phyloP scores from a whole-genome alignment of 2,329 filamentous ascomycete species.

The Domatiomyces globalis region DNA sequence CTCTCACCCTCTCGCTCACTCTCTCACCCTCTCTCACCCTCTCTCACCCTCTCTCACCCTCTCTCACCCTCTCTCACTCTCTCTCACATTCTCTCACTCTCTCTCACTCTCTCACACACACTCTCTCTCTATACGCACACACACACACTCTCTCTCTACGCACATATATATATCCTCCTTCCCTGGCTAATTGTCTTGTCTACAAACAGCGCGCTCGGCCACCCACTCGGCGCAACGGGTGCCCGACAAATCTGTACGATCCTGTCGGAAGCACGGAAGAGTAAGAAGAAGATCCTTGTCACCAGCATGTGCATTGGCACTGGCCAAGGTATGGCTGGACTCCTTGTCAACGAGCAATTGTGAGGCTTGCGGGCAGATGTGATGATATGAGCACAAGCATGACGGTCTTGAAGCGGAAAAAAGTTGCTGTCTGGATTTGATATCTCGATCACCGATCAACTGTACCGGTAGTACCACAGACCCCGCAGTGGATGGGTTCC shows the following conservation, averaged over 20 bases:
- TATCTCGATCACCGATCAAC: background rate
- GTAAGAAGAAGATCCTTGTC: constrained; percentile 78
- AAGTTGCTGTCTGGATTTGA: constrained; percentile 1
- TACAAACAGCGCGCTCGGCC: constrained; percentile 51
- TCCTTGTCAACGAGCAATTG: constrained; percentile 46
- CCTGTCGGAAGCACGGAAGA: constrained; percentile 66
- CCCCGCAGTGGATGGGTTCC: background rate
- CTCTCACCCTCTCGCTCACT: no score
- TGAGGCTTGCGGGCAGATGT: background rate
- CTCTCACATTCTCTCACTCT: no score
- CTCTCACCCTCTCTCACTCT: no score
- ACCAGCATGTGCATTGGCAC: constrained; percentile 78
- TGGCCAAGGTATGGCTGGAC: constrained; percentile 52
- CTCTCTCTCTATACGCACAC: no score
- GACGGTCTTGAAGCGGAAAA: background rate
- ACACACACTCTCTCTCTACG: background rate
- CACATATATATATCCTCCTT: background rate
- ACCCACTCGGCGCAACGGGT: constrained; percentile 80
- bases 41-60: no score
- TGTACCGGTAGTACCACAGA: background rate
- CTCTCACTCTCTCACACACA: no score
- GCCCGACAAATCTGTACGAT: constrained; percentile 85
- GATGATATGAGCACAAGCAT: background rate
- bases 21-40: no score
- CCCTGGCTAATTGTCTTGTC: background rate